Conservation (phyloP, 805 yeast species). For the Priceomyces haplophilus region DNA sequence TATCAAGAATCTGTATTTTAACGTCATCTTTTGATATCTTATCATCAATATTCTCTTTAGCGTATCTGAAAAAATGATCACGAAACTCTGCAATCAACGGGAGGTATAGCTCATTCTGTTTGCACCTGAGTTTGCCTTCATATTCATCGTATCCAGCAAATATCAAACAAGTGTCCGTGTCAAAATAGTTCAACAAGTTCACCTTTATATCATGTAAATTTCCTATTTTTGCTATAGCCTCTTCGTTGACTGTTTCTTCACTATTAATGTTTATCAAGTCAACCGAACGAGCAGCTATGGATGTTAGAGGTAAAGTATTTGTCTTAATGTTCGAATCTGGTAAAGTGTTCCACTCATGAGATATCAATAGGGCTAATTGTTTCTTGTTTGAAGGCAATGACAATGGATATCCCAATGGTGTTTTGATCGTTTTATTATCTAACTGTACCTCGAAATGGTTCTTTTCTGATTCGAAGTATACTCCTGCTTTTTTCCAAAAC, state of each 20-base stretch:
- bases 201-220: constrained; percentile 54
- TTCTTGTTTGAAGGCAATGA: constrained; percentile 58
- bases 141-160: constrained; percentile 79
- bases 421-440: constrained; percentile 73
- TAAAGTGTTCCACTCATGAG: constrained; percentile 84
- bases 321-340: constrained; percentile 66
- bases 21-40: constrained; percentile 27
- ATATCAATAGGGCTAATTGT: constrained; percentile 68
- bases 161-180: constrained; percentile 89
- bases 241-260: constrained; percentile 35
- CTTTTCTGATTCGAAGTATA: constrained; percentile 27
- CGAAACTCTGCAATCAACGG: constrained; percentile 74
- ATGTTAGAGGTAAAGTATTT: constrained; percentile 81
- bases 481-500: constrained; percentile 77
- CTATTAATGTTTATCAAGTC: constrained; percentile 50
- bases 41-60: constrained; percentile 24
- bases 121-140: constrained; percentile 74
- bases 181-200: constrained; percentile 75
- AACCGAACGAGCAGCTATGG: constrained; percentile 80
- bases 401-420: constrained; percentile 76
- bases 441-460: constrained; percentile 53
- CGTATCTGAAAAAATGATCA: constrained; percentile 46
- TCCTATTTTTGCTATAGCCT: constrained; percentile 59
- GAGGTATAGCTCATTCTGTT: constrained; percentile 73
- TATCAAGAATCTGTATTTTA: constrained; percentile 61